A percentile compares a stretch with the other conserved stretches of the same genome.
Evolutionary conservation across 176 grass and related monocot genomes (phyloP).

Genomic region (Aegilops longissima): DNA sequence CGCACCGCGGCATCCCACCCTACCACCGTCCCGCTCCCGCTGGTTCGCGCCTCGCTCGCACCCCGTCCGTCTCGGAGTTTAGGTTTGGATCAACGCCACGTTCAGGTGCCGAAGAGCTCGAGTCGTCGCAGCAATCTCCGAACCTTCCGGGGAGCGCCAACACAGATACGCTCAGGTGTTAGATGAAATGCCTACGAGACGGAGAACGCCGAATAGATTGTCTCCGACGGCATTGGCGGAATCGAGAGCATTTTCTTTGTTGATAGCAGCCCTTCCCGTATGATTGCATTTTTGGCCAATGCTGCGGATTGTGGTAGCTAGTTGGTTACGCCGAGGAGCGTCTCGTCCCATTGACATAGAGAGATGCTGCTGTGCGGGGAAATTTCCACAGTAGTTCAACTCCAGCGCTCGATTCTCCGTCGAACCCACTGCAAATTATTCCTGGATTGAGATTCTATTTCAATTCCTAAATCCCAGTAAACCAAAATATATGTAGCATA

Average conservation of each 20-base stretch:
- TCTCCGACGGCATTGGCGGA: neutral
- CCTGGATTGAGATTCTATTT: neutral
- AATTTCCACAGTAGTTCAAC: neutral
- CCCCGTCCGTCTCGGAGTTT: neutral
- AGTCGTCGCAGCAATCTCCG: neutral
- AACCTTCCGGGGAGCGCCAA: neutral
- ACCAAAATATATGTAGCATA: neutral
- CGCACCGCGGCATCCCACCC: neutral
- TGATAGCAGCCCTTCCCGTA: neutral
- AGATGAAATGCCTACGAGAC: neutral
- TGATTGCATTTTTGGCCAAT: neutral
- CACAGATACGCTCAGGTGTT: neutral
- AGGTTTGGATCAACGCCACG: neutral
- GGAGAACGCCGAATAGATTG: neutral
- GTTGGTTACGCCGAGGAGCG: neutral
- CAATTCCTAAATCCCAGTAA: neutral
- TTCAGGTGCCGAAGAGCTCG: neutral
- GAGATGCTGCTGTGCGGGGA: neutral
- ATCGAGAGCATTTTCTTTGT: neutral
- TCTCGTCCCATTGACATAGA: neutral
- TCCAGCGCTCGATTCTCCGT: neutral
- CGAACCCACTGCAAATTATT: neutral
- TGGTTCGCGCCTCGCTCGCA: neutral
- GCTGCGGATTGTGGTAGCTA: neutral
- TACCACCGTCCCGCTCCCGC: neutral